phyloP scores from a whole-genome alignment of 148 eudicot species.

The Cornus kousa region DNA sequence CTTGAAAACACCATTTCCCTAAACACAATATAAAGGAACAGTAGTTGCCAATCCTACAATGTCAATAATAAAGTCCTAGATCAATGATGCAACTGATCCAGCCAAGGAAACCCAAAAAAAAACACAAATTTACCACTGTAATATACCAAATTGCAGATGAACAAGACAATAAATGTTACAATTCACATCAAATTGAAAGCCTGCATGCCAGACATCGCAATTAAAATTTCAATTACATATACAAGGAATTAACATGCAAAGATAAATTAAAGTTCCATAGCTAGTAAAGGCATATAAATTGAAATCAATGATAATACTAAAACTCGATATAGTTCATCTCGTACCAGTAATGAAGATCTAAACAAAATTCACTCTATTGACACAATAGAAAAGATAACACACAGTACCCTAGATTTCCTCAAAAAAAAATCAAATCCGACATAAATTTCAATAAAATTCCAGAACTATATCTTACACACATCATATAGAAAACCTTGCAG shows the following conservation, averaged over 20 bases:
- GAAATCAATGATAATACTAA: neutral
- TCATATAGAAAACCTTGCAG: neutral
- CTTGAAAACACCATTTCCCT: too few relatives aligned
- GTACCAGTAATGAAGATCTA: slow-evolving; percentile 3
- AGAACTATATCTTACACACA: neutral
- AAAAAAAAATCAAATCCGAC: neutral
- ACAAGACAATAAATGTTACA: neutral
- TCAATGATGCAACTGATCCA: too few relatives aligned
- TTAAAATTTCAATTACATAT: neutral
- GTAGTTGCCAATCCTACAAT: too few relatives aligned
- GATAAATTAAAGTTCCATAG: neutral
- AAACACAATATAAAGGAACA: too few relatives aligned
- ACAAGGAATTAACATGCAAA: neutral
- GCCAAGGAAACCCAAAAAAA: too few relatives aligned
- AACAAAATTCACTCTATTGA: neutral
- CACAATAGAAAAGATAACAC: neutral
- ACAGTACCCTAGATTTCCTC: neutral
- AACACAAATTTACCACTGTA: neutral
- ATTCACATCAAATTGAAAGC: neutral
- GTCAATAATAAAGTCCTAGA: too few relatives aligned
- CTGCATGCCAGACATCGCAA: neutral
- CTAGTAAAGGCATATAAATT: neutral
- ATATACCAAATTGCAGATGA: neutral
- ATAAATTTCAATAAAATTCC: neutral
- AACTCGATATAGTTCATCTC: neutral